These are phyloP conservation scores for Carex scoparia DNA, from an alignment of 176 grass and related monocot species.

Conservation along the genomic window DNA sequence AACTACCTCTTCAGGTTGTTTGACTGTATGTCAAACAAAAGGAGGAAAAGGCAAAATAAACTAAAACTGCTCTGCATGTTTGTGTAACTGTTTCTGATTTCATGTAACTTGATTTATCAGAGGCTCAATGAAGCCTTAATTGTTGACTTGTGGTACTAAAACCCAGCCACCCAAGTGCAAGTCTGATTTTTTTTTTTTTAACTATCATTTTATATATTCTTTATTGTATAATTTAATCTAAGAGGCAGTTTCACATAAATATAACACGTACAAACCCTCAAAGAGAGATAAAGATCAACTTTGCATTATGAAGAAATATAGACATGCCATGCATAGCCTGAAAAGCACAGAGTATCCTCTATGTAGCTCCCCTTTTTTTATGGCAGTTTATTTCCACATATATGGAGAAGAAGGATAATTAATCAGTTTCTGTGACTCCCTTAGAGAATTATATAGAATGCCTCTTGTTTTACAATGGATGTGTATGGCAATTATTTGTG, in stretches of 20 bases:
- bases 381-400: not conserved
- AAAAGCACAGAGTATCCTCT: not conserved
- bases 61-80: not conserved
- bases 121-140: not conserved
- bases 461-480: not conserved
- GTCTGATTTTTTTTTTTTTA: not conserved
- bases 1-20: not conserved
- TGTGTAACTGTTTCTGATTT: no score
- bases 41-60: not conserved
- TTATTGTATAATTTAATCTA: not conserved
- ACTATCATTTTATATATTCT: not conserved
- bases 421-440: not conserved
- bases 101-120: no score
- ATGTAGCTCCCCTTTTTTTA: not conserved
- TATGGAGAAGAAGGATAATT: not conserved
- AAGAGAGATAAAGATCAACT: not conserved
- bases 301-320: not conserved
- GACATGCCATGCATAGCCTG: not conserved
- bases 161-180: not conserved
- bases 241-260: not conserved
- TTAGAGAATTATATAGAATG: not conserved
- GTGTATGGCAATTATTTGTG: not conserved
- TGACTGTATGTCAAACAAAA: not conserved
- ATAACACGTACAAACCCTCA: not conserved
- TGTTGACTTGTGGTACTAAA: not conserved